These are phyloP conservation scores for Pilobolus umbonatus DNA, from an alignment of 192 early-diverging fungal genomes.

Conservation along the genomic window DNA sequence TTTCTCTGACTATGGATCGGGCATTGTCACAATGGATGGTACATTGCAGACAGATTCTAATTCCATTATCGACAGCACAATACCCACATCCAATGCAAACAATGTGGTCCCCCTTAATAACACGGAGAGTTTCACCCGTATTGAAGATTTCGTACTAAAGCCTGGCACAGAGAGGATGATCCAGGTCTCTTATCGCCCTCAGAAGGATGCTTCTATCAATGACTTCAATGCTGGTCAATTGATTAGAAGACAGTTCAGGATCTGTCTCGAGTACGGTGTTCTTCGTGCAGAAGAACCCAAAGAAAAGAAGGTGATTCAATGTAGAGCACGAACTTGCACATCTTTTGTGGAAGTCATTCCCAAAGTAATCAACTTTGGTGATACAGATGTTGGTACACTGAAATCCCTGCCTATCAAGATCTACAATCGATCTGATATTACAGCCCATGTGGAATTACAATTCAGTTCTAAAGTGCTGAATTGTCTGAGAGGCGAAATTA, in stretches of 20 bases:
- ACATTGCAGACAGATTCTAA: constrained; percentile 18
- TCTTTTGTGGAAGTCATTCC: constrained; percentile 88
- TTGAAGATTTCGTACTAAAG: constrained; percentile 83
- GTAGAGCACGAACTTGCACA: constrained; percentile 87
- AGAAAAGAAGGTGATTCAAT: constrained; percentile 80
- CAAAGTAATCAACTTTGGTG: constrained; percentile 86
- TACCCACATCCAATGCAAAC: neutral
- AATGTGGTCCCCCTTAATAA: neutral
- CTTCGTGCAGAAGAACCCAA: constrained; percentile 36
- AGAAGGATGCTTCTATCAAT: constrained; percentile 52
- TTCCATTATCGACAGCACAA: neutral
- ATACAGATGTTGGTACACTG: constrained; percentile 89
- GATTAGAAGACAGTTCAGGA: constrained; percentile 60
- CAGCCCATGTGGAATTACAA: constrained; percentile 76
- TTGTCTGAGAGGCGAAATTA: constrained; percentile 63
- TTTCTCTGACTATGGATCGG: constrained; percentile 1
- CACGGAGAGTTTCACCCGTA: constrained; percentile 46
- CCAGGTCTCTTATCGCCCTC: constrained; percentile 74
- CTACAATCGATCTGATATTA: constrained; percentile 81
- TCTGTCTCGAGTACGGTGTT: constrained; percentile 58
- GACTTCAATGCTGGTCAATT: constrained; percentile 73
- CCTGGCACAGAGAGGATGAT: constrained; percentile 81
- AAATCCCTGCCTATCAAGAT: constrained; percentile 83
- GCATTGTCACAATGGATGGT: neutral
- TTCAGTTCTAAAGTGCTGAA: constrained; percentile 93